Conservation (phyloP, 176 grass and related monocot genomes). For the Oryza rufipogon region DNA sequence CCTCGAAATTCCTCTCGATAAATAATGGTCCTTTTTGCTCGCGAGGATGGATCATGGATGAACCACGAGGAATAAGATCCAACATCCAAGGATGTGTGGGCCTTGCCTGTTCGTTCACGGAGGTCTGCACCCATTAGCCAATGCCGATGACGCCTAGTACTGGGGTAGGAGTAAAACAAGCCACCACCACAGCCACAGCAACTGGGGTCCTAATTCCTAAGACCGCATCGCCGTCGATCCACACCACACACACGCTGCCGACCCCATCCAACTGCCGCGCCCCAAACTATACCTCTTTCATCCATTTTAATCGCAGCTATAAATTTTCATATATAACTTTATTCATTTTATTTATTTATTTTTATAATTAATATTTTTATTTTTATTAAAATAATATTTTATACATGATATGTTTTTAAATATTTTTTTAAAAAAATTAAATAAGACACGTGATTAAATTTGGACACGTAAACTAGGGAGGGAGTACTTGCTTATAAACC, state of each 20-base stretch:
- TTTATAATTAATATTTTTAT: no score
- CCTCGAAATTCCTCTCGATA: background rate
- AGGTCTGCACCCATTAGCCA: slow-evolving; percentile 3
- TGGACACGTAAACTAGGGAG: no score
- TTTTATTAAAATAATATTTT: no score
- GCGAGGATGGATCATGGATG: background rate
- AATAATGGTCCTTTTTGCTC: background rate
- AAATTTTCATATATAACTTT: no score
- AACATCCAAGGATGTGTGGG: background rate
- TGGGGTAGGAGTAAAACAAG: background rate
- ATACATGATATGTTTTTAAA: no score
- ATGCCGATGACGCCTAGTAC: background rate
- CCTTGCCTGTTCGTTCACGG: background rate
- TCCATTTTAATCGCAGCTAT: no score
- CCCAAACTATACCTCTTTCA: slow-evolving; percentile 13
- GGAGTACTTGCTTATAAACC: slow-evolving; percentile 38
- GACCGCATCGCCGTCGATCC: slow-evolving; percentile 30
- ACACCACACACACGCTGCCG: slow-evolving; percentile 8
- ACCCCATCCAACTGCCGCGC: slow-evolving; percentile 37
- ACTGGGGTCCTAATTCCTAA: background rate
- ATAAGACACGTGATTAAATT: no score
- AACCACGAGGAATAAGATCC: background rate
- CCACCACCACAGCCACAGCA: slow-evolving; percentile 2
- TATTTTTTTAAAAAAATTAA: no score
- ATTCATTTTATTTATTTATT: no score